phyloP scores from a whole-genome alignment of 768 basidiomycete genomes.

The Clavulina sp. region DNA sequence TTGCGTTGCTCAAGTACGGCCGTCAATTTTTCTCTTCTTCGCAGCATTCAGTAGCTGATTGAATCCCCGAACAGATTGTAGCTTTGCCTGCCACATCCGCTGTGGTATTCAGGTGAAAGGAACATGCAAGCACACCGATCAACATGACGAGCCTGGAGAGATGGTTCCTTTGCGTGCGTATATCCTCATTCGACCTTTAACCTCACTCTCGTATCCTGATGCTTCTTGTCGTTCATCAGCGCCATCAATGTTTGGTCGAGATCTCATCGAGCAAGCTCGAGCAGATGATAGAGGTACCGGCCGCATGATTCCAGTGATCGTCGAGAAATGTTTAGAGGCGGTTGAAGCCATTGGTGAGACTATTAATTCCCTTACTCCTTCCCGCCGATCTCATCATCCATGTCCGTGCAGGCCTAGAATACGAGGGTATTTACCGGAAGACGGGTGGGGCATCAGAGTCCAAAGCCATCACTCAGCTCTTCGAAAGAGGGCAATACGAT shows the following conservation, averaged over 20 bases:
- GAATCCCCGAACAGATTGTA: constrained; percentile 40
- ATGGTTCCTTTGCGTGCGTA: constrained; percentile 20
- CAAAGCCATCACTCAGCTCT: constrained; percentile 83
- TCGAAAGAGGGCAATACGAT: constrained; percentile 80
- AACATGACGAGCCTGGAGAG: constrained; percentile 13
- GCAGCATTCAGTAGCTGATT: background rate
- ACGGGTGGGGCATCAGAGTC: constrained; percentile 85
- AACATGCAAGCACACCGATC: constrained; percentile 38
- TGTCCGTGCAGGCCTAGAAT: constrained; percentile 52
- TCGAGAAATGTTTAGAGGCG: constrained; percentile 90
- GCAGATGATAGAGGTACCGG: constrained; percentile 43
- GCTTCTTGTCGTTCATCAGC: constrained; percentile 23
- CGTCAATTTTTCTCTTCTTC: constrained; percentile 21
- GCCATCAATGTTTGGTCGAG: constrained; percentile 86
- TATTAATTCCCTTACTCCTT: constrained; percentile 4
- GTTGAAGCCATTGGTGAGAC: constrained; percentile 68
- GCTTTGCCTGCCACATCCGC: constrained; percentile 71
- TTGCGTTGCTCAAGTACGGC: constrained; percentile 76
- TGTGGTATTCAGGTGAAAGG: constrained; percentile 54
- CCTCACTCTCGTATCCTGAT: background rate
- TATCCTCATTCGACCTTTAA: background rate
- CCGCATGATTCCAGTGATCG: constrained; percentile 64
- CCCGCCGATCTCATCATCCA: background rate
- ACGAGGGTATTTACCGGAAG: constrained; percentile 97
- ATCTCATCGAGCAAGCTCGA: constrained; percentile 67